phyloP scores from a whole-genome alignment of 1,139 yeast genomes.

The Hansenula lynferdii region DNA sequence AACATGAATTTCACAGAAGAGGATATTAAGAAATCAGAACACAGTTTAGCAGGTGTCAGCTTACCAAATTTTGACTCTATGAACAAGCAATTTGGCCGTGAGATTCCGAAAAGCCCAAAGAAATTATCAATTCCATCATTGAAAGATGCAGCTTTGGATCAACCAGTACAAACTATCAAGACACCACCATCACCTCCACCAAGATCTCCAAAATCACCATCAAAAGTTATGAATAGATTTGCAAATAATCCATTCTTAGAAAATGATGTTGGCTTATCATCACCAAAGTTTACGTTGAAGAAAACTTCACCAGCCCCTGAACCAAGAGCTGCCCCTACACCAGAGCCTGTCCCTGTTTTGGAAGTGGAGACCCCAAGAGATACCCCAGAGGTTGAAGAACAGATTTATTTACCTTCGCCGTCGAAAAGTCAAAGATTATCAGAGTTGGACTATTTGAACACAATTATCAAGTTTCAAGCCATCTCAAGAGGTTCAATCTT shows the following conservation, averaged over 20 bases:
- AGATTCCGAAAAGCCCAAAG: constrained; percentile 7
- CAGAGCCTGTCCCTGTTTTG: constrained; percentile 3
- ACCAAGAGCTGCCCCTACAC: not conserved
- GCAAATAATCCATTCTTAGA: constrained; percentile 2
- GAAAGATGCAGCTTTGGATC: constrained; percentile 2
- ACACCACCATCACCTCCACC: constrained; percentile 7
- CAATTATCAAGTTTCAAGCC: constrained; percentile 46
- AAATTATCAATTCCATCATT: constrained; percentile 1
- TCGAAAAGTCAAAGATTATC: constrained; percentile 25
- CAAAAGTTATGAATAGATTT: not conserved
- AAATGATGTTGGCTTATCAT: not conserved
- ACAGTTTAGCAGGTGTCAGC: constrained; percentile 55
- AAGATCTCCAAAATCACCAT: constrained; percentile 1
- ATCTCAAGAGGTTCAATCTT: constrained; percentile 60
- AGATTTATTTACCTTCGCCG: too few relatives aligned
- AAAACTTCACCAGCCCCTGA: not conserved
- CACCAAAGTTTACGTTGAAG: not conserved
- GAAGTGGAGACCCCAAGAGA: too few relatives aligned
- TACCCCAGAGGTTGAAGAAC: too few relatives aligned
- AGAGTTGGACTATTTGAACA: constrained; percentile 29
- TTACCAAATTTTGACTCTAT: constrained; percentile 56
- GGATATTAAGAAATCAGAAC: constrained; percentile 65
- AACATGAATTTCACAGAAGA: constrained; percentile 56
- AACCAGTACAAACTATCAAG: not conserved
- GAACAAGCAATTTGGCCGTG: constrained; percentile 19